Conservation (phyloP, 1,284 basidiomycete genomes). For the Cystobasidium pallidum region DNA sequence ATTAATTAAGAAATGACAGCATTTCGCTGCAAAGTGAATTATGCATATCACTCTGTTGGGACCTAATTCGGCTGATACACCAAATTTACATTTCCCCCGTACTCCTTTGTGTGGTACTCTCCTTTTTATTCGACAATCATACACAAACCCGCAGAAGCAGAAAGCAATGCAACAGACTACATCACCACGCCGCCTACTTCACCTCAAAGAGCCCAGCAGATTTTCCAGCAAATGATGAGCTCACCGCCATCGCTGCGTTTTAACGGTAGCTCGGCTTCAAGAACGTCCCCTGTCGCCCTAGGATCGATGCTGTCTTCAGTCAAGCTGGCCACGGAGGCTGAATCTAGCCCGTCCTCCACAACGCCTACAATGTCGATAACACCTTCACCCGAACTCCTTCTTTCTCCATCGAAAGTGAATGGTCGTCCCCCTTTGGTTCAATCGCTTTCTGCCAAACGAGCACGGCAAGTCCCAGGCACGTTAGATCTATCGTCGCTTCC, state of each 20-base stretch:
- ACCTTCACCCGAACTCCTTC: not conserved
- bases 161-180: constrained; percentile 27
- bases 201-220: constrained; percentile 29
- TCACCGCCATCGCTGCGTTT: constrained; percentile 5
- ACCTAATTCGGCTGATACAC: constrained; percentile 20
- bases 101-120: not conserved
- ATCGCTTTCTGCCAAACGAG: constrained; percentile 36
- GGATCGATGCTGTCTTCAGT: not conserved
- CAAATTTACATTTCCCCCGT: not conserved
- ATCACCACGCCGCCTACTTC: constrained; percentile 39
- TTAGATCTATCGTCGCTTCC: constrained; percentile 35
- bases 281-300: constrained; percentile 5
- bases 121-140: not conserved
- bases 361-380: constrained; percentile 1
- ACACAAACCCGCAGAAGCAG: constrained; percentile 4
- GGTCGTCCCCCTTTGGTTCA: constrained; percentile 9
- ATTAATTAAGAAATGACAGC: not conserved
- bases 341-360: not conserved
- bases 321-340: not conserved
- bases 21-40: not conserved
- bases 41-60: not conserved
- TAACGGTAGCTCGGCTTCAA: not conserved
- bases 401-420: not conserved
- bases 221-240: constrained; percentile 18
- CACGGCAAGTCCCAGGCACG: constrained; percentile 22